Conservation (phyloP, 2,329 filamentous ascomycete genomes). For the Alternaria novae-zelandiae region DNA sequence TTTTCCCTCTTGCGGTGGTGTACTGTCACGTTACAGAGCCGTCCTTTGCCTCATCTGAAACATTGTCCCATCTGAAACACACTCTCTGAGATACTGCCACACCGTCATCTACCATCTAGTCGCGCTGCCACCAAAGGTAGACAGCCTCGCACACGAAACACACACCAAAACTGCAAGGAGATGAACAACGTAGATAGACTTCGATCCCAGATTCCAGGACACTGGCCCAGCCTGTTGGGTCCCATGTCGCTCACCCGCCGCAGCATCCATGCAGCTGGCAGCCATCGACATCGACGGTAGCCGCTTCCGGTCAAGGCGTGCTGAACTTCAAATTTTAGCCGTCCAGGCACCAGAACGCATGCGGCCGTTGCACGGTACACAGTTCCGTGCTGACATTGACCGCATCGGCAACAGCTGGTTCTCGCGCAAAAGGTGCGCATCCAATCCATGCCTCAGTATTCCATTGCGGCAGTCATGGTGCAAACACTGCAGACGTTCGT, state of each 20-base stretch:
- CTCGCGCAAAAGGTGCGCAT: background rate
- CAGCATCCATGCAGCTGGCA: slow-evolving; percentile 4
- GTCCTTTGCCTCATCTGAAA: background rate
- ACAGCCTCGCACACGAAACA: slow-evolving; percentile 2
- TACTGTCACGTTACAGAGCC: slow-evolving; percentile 1
- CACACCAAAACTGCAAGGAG: background rate
- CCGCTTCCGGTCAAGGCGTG: slow-evolving; percentile 3
- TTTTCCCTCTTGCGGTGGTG: background rate
- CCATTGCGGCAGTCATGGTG: background rate
- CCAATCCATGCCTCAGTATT: background rate
- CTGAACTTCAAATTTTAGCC: slow-evolving; percentile 1
- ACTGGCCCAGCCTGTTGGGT: slow-evolving; percentile 9
- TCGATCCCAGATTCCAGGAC: slow-evolving; percentile 18
- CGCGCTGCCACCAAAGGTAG: background rate
- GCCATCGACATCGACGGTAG: background rate
- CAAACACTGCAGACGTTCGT: slow-evolving; percentile 1
- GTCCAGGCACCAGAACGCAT: background rate
- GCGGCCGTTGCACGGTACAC: slow-evolving; percentile 4
- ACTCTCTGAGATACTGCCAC: background rate
- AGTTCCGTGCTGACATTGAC: background rate
- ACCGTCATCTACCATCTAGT: background rate
- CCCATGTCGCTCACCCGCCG: slow-evolving; percentile 14
- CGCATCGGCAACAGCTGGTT: background rate
- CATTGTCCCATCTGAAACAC: background rate
- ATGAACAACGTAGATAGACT: background rate